A percentile compares a stretch with the other conserved stretches of the same genome.
Conservation (phyloP, 345 rosid genomes). For the Hibiscus syriacus region DNA sequence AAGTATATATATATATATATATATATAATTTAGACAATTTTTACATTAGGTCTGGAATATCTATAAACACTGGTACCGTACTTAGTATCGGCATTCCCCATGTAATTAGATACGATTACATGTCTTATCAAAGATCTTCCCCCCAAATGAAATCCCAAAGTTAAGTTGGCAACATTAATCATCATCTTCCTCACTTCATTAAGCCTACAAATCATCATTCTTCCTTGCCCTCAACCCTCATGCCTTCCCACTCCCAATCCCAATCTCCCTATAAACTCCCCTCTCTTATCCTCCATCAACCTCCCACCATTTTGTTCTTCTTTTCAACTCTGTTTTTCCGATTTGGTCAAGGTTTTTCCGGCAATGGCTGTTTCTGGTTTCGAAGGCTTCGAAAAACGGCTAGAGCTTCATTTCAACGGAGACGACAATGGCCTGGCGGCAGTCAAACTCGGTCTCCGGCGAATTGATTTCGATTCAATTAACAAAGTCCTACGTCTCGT, state of each 20-base stretch:
- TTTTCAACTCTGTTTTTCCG: not conserved
- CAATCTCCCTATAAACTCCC: constrained; percentile 35
- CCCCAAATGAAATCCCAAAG: not conserved
- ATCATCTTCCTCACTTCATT: constrained; percentile 69
- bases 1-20: too few relatives aligned
- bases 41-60: too few relatives aligned
- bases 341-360: too few relatives aligned
- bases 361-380: constrained; percentile 75
- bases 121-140: too few relatives aligned
- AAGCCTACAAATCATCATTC: constrained; percentile 91
- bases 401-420: constrained; percentile 83
- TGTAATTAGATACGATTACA: too few relatives aligned
- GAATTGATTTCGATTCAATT: constrained; percentile 58
- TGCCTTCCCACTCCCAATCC: constrained; percentile 47
- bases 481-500: too few relatives aligned
- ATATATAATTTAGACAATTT: too few relatives aligned
- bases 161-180: constrained; percentile 22
- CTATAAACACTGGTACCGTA: too few relatives aligned
- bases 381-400: too few relatives aligned
- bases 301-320: not conserved
- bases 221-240: constrained; percentile 98
- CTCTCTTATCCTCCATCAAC: constrained; percentile 18
- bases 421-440: too few relatives aligned
- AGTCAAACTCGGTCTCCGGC: constrained; percentile 78
- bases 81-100: too few relatives aligned